phyloP scores from a whole-genome alignment of 2,329 filamentous ascomycete genomes.

The Tolypocladium nubicola region DNA sequence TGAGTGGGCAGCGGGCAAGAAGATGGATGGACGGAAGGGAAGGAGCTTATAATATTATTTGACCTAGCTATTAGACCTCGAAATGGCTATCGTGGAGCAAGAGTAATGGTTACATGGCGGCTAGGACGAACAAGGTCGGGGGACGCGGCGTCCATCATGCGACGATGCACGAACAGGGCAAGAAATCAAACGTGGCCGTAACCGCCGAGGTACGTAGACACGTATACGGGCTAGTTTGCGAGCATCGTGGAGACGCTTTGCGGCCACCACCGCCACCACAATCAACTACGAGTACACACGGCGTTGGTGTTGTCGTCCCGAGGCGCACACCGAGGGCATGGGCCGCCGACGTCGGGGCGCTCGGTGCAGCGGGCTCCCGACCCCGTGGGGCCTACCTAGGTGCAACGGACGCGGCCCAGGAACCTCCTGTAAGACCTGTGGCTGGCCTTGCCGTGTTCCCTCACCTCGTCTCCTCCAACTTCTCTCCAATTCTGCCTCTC shows the following conservation, averaged over 20 bases:
- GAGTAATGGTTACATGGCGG: too few species aligned
- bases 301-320: background rate
- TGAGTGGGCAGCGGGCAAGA: background rate
- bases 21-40: background rate
- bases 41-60: background rate
- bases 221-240: background rate
- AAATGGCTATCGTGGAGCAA: background rate
- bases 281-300: background rate
- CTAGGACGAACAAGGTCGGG: too few species aligned
- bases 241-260: background rate
- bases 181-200: background rate
- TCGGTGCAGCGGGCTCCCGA: background rate
- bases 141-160: too few species aligned
- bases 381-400: background rate
- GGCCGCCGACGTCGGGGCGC: background rate
- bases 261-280: background rate
- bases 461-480: background rate
- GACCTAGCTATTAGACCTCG: constrained; percentile 3
- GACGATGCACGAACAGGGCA: background rate
- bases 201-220: background rate
- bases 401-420: too few species aligned
- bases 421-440: background rate
- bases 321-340: background rate
- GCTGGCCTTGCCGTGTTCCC: background rate
- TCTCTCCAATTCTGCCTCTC: constrained; percentile 1